phyloP scores from a whole-genome alignment of 2,329 filamentous ascomycete genomes.

The Chrysosporium keratinophilum region DNA sequence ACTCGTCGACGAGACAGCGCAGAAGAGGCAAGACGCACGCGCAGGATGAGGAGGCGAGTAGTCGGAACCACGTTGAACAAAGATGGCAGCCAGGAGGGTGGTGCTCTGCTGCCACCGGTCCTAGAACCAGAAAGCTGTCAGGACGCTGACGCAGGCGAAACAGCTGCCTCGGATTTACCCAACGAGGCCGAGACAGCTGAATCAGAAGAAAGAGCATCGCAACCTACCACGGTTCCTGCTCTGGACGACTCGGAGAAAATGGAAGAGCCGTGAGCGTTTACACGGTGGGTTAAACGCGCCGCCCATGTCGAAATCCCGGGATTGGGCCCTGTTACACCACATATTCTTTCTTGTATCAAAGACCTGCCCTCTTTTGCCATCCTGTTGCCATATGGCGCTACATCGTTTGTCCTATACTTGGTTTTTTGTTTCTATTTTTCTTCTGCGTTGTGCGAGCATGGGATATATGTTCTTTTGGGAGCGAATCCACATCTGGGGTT shows the following conservation, averaged over 20 bases:
- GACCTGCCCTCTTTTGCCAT: background rate
- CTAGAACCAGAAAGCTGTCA: conserved; percentile 2
- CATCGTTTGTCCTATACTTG: background rate
- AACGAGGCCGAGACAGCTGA: background rate
- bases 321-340: background rate
- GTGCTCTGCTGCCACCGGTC: background rate
- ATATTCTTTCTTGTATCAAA: background rate
- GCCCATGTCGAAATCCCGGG: background rate
- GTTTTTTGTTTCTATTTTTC: background rate
- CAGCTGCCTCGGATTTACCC: background rate
- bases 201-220: background rate
- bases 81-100: conserved; percentile 22
- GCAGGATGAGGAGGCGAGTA: conserved; percentile 56
- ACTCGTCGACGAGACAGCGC: conserved; percentile 63
- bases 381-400: background rate
- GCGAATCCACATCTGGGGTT: background rate
- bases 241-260: background rate
- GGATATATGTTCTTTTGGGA: background rate
- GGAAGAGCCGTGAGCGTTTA: background rate
- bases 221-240: background rate
- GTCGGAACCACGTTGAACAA: conserved; percentile 34
- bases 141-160: background rate
- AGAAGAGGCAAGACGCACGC: conserved; percentile 62
- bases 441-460: background rate
- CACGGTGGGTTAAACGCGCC: background rate